Base-by-base conservation (phyloP, 1,139 yeast species). In the Eremothecium cymbalariae region DNA sequence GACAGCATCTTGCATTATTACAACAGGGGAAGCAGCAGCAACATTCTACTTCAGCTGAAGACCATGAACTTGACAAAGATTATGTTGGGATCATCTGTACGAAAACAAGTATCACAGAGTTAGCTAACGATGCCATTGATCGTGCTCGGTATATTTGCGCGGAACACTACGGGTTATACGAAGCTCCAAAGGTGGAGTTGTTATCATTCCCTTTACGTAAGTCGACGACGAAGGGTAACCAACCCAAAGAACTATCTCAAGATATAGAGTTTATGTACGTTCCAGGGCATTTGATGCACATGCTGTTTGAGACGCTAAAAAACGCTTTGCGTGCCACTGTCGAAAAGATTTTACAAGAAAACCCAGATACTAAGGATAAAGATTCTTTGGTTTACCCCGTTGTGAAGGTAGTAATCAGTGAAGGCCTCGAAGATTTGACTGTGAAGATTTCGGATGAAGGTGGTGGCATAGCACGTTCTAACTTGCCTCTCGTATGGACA, bases 381-480 rank as follows among this genome's bases (percentile, higher is more conserved):
- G 77, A 79, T 41, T 84, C 77, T 48, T 70, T 83, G 44, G 66
- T 68, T 39, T 84, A 75, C 55, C 95, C 95, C 0, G 82, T 94
- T 2, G 79, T 86, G 28, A 84, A 84, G 58, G 81, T 86, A 17
- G 82, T 86, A 40, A 86, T 85, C 17, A 83, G 88, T n/a, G 85
- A 84, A 55, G 96, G 96, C 8, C 73, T 76, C 27, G 95, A 85
- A 54, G 95, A 86, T 55, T 84, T 86, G 44, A 86, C 95, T n/a
- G 80, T 85, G 48, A 86, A 86, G 57, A 78, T 85, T 40, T 78
- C 90, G 28, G 96, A 85, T 55, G 95, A 85, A 62, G 96, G 95
- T 31, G 96, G 95, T 25, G 95, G 95, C 18, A 84, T 86, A 41
- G 83, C 95, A 3, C 68, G 95, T 42, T 71, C 85, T 42, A 90